Percentiles rank a stretch among this genome's conserved stretches.
phyloP scores from a whole-genome alignment of 306 rosid genomes.

The Castanea mollissima region DNA sequence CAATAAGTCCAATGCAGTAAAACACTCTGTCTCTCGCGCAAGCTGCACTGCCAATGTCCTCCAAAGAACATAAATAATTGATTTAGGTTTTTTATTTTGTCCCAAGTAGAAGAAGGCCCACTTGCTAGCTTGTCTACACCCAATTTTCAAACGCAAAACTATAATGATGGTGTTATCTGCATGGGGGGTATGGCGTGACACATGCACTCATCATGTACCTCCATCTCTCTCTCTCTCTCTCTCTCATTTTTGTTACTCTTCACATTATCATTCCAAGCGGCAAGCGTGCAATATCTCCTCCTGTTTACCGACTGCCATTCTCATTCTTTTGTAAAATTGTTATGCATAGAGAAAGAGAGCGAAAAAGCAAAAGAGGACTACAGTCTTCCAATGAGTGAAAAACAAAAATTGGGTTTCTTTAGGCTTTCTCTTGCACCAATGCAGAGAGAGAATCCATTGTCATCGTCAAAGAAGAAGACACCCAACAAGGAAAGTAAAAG shows the following conservation, averaged over 20 bases:
- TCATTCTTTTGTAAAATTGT: neutral
- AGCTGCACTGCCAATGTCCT: constrained; percentile 12
- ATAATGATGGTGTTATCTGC: constrained; percentile 67
- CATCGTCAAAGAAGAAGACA: constrained; percentile 61
- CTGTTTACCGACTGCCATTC: constrained; percentile 10
- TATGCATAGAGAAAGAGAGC: constrained; percentile 4
- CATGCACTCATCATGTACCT: constrained; percentile 45
- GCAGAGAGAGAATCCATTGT: constrained; percentile 45
- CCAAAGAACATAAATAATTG: constrained; percentile 36
- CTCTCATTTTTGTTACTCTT: neutral
- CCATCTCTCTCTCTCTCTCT: neutral
- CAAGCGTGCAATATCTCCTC: constrained; percentile 27
- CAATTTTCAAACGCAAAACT: constrained; percentile 15
- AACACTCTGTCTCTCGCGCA: neutral
- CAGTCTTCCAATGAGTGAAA: constrained; percentile 17
- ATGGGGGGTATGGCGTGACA: constrained; percentile 68
- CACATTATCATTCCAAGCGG: constrained; percentile 26
- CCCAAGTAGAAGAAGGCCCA: constrained; percentile 34
- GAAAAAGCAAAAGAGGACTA: constrained; percentile 22
- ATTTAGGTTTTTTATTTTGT: constrained; percentile 27
- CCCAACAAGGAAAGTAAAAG: constrained; percentile 53
- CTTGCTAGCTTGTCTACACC: constrained; percentile 34
- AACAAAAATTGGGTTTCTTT: constrained; percentile 31
- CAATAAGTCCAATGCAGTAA: neutral
- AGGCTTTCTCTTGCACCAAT: constrained; percentile 78